These are phyloP conservation scores for Byssochlamys sp. DNA, from an alignment of 2,329 filamentous ascomycete species.

Conservation along the genomic window DNA sequence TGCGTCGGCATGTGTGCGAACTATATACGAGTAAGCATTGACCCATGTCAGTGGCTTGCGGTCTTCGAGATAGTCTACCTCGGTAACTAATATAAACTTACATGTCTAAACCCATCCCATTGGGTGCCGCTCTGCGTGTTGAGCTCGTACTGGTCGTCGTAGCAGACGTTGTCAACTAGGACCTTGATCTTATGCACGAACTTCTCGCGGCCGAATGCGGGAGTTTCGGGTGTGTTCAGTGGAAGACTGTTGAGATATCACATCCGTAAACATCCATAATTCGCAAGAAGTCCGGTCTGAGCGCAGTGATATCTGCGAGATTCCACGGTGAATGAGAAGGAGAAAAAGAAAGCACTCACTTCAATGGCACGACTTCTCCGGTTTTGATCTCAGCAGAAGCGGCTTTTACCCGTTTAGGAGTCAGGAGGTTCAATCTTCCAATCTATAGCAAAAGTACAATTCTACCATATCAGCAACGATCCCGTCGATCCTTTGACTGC, in stretches of 20 bases:
- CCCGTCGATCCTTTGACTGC: background rate
- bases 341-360: conserved; percentile 26
- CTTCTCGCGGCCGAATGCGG: conserved; percentile 43
- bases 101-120: conserved; percentile 44
- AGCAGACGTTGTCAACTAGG: conserved; percentile 25
- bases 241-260: conserved; percentile 35
- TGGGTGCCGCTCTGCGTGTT: conserved; percentile 43
- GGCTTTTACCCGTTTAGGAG: conserved; percentile 44
- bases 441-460: conserved; percentile 10
- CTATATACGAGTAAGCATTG: conserved; percentile 8
- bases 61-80: background rate
- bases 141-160: conserved; percentile 37
- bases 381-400: conserved; percentile 46
- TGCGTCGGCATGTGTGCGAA: conserved; percentile 29
- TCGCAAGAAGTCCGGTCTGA: background rate
- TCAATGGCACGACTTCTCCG: conserved; percentile 47
- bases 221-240: conserved; percentile 42
- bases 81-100: conserved; percentile 9
- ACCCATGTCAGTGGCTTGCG: conserved; percentile 1
- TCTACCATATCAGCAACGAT: conserved; percentile 1
- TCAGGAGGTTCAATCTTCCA: conserved; percentile 47
- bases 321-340: too few relatives aligned
- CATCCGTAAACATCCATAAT: background rate
- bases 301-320: too few relatives aligned
- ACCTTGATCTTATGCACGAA: conserved; percentile 49